Percentiles rank a stretch among this genome's conserved stretches.
Conservation (phyloP, 495 filamentous ascomycete genomes). For the Evernia prunastri region DNA sequence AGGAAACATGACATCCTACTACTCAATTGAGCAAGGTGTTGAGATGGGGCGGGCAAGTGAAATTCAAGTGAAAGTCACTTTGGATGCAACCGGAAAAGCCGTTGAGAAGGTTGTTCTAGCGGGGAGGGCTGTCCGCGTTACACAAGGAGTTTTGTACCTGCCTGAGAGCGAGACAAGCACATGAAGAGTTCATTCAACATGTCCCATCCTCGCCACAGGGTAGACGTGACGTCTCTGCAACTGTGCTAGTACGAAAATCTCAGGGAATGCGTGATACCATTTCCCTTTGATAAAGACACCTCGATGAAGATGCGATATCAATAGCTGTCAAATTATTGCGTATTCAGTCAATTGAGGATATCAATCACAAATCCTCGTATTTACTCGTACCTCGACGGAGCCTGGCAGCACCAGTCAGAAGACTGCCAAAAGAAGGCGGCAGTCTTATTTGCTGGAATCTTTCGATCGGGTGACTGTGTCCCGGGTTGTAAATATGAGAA, state of each 20-base stretch:
- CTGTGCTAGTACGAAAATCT: background rate
- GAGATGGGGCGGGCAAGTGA: constrained; percentile 64
- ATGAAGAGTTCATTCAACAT: background rate
- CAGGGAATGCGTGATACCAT: background rate
- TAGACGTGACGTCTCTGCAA: background rate
- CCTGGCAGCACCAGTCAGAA: background rate
- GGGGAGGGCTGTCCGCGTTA: constrained; percentile 47
- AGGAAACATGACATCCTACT: constrained; percentile 32
- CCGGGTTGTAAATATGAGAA: background rate
- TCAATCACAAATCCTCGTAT: background rate
- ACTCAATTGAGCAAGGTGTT: constrained; percentile 57
- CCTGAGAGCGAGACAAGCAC: constrained; percentile 4
- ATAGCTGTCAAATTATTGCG: background rate
- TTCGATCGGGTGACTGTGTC: background rate
- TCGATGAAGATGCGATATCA: background rate
- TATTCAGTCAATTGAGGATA: background rate
- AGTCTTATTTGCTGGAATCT: background rate
- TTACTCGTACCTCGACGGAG: background rate
- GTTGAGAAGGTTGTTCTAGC: constrained; percentile 44
- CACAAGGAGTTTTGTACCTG: constrained; percentile 40
- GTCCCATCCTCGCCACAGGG: background rate
- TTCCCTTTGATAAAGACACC: background rate
- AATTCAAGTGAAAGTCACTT: constrained; percentile 38
- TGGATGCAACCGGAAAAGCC: constrained; percentile 29
- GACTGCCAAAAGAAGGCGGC: background rate